Evolutionary conservation across 2,329 filamentous ascomycete genomes (phyloP).

Genomic region (Amesomyces nigricolor): DNA sequence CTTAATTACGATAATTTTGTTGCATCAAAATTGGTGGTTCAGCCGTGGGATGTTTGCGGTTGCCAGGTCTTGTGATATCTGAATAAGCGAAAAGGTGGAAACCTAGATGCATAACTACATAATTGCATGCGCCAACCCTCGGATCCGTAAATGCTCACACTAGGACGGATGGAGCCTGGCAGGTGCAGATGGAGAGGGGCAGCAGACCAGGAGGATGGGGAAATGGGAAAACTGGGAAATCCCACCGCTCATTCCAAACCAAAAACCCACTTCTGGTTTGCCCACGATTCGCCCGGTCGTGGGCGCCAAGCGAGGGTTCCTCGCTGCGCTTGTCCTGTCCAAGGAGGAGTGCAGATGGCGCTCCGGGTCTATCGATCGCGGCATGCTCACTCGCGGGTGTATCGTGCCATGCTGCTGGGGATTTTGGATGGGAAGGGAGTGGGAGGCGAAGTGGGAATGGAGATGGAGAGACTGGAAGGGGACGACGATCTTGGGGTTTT

Average conservation of each 20-base stretch:
- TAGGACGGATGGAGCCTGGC: background rate
- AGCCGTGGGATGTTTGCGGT: too few species aligned
- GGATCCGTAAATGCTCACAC: background rate
- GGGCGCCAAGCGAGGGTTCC: background rate
- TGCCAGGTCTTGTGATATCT: too few species aligned
- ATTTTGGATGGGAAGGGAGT: too few species aligned
- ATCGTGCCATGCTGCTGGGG: too few species aligned
- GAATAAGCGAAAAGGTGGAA: background rate
- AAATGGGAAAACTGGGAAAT: slow-evolving; percentile 20
- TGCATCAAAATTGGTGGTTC: too few species aligned
- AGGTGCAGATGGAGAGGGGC: background rate
- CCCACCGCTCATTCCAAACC: slow-evolving; percentile 8
- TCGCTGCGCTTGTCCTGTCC: background rate
- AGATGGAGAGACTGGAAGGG: too few species aligned
- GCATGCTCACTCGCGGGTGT: too few species aligned
- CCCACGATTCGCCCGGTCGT: background rate
- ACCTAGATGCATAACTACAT: background rate
- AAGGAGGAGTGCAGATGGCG: too few species aligned
- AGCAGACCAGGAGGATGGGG: background rate
- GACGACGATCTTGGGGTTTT: too few species aligned
- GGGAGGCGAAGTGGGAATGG: too few species aligned
- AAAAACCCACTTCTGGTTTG: slow-evolving; percentile 7
- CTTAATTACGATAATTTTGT: too few species aligned
- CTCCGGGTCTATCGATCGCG: too few species aligned
- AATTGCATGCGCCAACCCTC: background rate